Evolutionary conservation across 1,284 basidiomycete species (phyloP), one percentile per base, ranked within the genome.

Genomic region (Irpex rosettiformis): DNA sequence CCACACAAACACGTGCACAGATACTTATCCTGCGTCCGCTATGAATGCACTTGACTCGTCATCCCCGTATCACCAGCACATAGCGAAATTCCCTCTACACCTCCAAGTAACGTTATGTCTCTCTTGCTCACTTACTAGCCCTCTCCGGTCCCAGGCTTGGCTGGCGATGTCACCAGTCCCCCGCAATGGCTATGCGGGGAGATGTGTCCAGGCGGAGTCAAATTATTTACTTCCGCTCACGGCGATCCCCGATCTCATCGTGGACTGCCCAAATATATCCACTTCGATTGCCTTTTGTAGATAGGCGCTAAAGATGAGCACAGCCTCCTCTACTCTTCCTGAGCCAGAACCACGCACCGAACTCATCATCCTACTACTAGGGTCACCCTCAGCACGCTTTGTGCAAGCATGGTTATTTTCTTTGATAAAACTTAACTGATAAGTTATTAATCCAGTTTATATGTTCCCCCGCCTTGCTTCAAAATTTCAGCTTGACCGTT

Each of bases 1-100:
- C 18, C 18, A 24, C 18, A 54, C 52, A 56, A 64, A 64, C 66
- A 66, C 66, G 65, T 67, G 66, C 64, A 60, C 43, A 18, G 24
- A 51, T 8, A 28, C 13, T 43, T 54, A 8, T 48, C 33, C n/a
- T n/a, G n/a, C n/a, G 10, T 16, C 24, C 37, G 5, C 42, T 54
- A 11, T 33, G 52, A 13, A 29, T 55, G 18, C 56, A 54, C 24
- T 56, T 57, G 58, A 59, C 54, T 47, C 52, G n/a, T n/a, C 45
- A 21, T 22, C 37, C 28, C 16, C 57, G 21, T 33, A 24, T 24
- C 54, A 43, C 54, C 33, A 18, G 25, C 27, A 56, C 55, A 22
- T 49, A 16, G 56, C 56, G 48, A n/a, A 57, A 57, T 37, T 57
- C 56, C 56, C 56, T 30, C 52, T 37, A 21, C 55, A 49, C 43